These are phyloP conservation scores for Phytophthora podocarpi DNA, from an alignment of 352 stramenopile genomes.

Conservation along the genomic window DNA sequence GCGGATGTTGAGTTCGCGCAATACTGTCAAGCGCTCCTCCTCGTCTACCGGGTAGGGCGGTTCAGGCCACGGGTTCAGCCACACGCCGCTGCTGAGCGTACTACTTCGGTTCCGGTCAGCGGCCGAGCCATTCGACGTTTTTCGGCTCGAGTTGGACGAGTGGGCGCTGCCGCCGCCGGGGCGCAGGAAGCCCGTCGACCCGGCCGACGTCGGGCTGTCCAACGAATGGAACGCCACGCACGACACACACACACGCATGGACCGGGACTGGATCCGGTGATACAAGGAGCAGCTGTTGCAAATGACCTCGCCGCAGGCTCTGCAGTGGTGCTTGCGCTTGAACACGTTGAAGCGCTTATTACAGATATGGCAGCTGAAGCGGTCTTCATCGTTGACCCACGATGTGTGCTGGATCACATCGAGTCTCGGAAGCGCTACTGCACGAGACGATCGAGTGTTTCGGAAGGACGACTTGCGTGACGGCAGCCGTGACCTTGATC, in stretches of 20 bases:
- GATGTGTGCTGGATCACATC: slow-evolving; percentile 82
- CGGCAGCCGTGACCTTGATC: slow-evolving; percentile 30
- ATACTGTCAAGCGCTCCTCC: slow-evolving; percentile 68
- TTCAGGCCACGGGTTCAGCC: slow-evolving; percentile 84
- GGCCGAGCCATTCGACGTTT: slow-evolving; percentile 62
- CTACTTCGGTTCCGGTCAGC: slow-evolving; percentile 46
- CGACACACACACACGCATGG: slow-evolving; percentile 86
- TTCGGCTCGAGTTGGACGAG: slow-evolving; percentile 50
- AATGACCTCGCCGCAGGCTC: slow-evolving; percentile 86
- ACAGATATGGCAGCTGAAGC: slow-evolving; percentile 88
- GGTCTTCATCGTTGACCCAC: slow-evolving; percentile 88
- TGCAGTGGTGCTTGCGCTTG: slow-evolving; percentile 88
- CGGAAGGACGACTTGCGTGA: slow-evolving; percentile 81
- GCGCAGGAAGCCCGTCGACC: slow-evolving; percentile 46
- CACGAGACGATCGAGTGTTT: slow-evolving; percentile 73
- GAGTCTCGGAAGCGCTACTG: slow-evolving; percentile 71
- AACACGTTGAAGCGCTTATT: slow-evolving; percentile 91
- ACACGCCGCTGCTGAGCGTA: slow-evolving; percentile 67
- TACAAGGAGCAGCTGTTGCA: slow-evolving; percentile 86
- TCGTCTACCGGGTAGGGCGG: slow-evolving; percentile 82
- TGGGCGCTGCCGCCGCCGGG: slow-evolving; percentile 33
- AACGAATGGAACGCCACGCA: slow-evolving; percentile 85
- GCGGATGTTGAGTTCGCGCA: slow-evolving; percentile 84
- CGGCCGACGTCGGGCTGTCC: slow-evolving; percentile 73
- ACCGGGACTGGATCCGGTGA: slow-evolving; percentile 83